Evolutionary conservation across 179 eudicot species (phyloP).

Genomic region (Beta corolliflora): DNA sequence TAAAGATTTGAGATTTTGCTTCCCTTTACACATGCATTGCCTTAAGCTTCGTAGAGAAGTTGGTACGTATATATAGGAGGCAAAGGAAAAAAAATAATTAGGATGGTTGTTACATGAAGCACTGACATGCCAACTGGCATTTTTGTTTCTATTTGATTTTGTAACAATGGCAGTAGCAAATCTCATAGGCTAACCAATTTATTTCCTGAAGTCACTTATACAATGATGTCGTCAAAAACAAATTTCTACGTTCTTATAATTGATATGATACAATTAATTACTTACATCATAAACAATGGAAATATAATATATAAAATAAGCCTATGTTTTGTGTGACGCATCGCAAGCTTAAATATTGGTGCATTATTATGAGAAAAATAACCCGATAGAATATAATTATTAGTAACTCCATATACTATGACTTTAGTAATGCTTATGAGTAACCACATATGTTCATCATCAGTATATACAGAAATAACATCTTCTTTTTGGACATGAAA

Average conservation of each 20-base stretch:
- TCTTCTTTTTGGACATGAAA: too few relatives aligned
- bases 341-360: neutral
- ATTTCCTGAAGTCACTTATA: conserved; percentile 18
- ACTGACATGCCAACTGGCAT: conserved; percentile 36
- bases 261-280: too few relatives aligned
- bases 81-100: neutral
- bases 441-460: too few relatives aligned
- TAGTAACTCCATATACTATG: neutral
- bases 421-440: too few relatives aligned
- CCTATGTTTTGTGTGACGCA: too few relatives aligned
- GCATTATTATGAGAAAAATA: too few relatives aligned
- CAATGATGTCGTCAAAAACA: neutral
- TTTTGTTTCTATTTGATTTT: conserved; percentile 1
- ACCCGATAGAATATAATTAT: too few relatives aligned
- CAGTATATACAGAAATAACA: too few relatives aligned
- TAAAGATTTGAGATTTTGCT: neutral
- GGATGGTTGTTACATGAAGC: conserved; percentile 15
- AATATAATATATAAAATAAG: too few relatives aligned
- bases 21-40: conserved; percentile 2
- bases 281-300: too few relatives aligned
- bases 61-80: conserved; percentile 24
- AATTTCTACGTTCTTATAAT: too few relatives aligned
- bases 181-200: neutral
- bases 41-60: neutral
- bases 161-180: neutral